Percentiles rank a stretch among this genome's conserved stretches.
Conservation (phyloP, 805 yeast genomes). For the Komagataella ulmi region DNA sequence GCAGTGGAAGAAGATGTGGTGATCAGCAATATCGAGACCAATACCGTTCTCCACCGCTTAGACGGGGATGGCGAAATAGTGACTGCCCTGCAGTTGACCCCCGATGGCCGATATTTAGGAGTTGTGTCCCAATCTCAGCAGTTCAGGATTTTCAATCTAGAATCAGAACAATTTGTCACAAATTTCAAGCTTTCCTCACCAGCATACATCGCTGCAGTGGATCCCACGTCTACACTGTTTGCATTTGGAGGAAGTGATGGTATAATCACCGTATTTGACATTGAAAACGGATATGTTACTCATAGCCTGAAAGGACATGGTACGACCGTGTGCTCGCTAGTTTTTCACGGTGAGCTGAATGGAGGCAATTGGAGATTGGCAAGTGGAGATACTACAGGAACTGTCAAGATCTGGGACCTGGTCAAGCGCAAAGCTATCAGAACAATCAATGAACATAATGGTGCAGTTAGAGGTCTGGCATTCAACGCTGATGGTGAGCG, state of each 20-base stretch:
- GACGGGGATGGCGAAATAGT: slow-evolving; percentile 80
- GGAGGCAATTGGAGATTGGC: slow-evolving; percentile 66
- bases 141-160: slow-evolving; percentile 49
- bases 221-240: slow-evolving; percentile 69
- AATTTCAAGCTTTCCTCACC: slow-evolving; percentile 62
- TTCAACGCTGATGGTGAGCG: slow-evolving; percentile 38
- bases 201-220: slow-evolving; percentile 64
- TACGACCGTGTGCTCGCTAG: slow-evolving; percentile 64
- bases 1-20: slow-evolving; percentile 69
- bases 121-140: slow-evolving; percentile 77
- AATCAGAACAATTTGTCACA: slow-evolving; percentile 26
- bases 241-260: slow-evolving; percentile 97
- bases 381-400: slow-evolving; percentile 51
- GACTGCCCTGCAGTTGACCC: slow-evolving; percentile 63
- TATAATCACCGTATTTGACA: slow-evolving; percentile 80
- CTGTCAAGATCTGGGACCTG: slow-evolving; percentile 45
- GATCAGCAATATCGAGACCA: slow-evolving; percentile 49
- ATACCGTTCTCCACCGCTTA: slow-evolving; percentile 41
- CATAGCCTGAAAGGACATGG: slow-evolving; percentile 93
- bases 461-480: slow-evolving; percentile 79
- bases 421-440: slow-evolving; percentile 61
- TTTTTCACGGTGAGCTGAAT: slow-evolving; percentile 62
- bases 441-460: slow-evolving; percentile 56
- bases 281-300: slow-evolving; percentile 76
- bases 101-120: slow-evolving; percentile 60